Evolutionary conservation across 441 rosid species (phyloP).

Genomic region (Mallotus repandus): DNA sequence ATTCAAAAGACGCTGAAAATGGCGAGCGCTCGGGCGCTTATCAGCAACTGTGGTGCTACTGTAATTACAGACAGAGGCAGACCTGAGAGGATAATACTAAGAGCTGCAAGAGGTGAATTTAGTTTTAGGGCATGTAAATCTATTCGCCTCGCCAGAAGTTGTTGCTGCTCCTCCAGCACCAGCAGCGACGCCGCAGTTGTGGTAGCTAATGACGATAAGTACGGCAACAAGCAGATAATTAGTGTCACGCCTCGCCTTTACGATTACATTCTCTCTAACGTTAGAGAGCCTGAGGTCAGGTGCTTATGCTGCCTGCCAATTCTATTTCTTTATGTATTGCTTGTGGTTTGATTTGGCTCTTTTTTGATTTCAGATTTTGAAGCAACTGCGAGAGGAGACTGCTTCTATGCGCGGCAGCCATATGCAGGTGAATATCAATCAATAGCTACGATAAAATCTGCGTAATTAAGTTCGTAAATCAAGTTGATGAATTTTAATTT

Average conservation of each 20-base stretch:
- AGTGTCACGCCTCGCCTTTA: slow-evolving; percentile 79
- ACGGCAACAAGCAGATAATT: slow-evolving; percentile 71
- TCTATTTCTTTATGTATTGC: not conserved
- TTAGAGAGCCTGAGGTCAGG: slow-evolving; percentile 72
- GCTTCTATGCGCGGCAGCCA: slow-evolving; percentile 75
- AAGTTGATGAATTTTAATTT: not conserved
- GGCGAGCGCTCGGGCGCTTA: slow-evolving; percentile 33
- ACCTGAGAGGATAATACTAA: not conserved
- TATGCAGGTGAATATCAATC: slow-evolving; percentile 60
- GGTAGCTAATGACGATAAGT: slow-evolving; percentile 60
- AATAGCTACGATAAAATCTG: not conserved
- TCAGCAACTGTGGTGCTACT: not conserved
- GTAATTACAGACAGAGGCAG: not conserved
- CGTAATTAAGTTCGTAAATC: not conserved
- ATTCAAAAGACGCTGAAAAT: slow-evolving; percentile 13
- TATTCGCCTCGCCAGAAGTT: slow-evolving; percentile 28
- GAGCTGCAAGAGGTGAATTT: not conserved
- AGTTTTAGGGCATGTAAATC: slow-evolving; percentile 22
- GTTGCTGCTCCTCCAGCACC: slow-evolving; percentile 18
- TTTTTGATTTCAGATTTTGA: slow-evolving; percentile 52
- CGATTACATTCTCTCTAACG: slow-evolving; percentile 76
- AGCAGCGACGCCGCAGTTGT: slow-evolving; percentile 28
- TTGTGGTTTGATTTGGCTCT: not conserved
- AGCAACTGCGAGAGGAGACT: slow-evolving; percentile 83
- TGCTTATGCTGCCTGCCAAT: not conserved